Conservation (phyloP, 768 basidiomycete species). For the Strobilomyces echinocephalus region DNA sequence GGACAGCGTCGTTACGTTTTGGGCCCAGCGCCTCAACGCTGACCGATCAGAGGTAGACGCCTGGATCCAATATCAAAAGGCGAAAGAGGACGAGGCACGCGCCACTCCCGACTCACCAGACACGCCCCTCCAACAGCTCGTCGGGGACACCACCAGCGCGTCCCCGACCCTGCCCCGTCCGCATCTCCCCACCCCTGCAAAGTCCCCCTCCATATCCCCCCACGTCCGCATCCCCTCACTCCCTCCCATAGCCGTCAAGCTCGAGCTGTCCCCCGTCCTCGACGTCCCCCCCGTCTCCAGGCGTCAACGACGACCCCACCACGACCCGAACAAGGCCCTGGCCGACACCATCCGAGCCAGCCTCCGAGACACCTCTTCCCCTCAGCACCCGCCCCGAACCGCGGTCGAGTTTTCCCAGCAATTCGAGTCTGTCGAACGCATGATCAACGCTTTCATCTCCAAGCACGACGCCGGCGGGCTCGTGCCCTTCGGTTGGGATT, state of each 20-base stretch:
- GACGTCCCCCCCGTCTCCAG: constrained; percentile 4
- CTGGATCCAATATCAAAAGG: constrained; percentile 29
- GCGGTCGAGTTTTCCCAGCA: constrained; percentile 17
- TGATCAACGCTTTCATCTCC: constrained; percentile 20
- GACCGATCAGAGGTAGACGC: constrained; percentile 16
- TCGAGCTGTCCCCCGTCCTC: constrained; percentile 10
- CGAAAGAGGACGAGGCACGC: constrained; percentile 5
- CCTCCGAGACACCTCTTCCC: neutral
- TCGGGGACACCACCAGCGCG: no score
- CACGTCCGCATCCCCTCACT: constrained; percentile 21
- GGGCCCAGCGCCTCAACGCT: constrained; percentile 22
- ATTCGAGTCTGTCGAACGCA: constrained; percentile 16
- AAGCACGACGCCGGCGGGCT: constrained; percentile 20
- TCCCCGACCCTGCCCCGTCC: constrained; percentile 22
- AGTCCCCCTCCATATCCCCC: constrained; percentile 16
- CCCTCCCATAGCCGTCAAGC: constrained; percentile 28
- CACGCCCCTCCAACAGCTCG: neutral
- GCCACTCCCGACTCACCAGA: constrained; percentile 17
- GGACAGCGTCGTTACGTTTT: constrained; percentile 23
- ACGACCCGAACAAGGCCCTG: constrained; percentile 1
- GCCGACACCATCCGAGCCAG: constrained; percentile 11
- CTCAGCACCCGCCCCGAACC: constrained; percentile 16
- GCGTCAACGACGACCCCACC: neutral
- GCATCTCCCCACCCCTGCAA: constrained; percentile 28
- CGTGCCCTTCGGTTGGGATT: constrained; percentile 23